phyloP scores from a whole-genome alignment of 768 basidiomycete genomes.

The Russula lepida region DNA sequence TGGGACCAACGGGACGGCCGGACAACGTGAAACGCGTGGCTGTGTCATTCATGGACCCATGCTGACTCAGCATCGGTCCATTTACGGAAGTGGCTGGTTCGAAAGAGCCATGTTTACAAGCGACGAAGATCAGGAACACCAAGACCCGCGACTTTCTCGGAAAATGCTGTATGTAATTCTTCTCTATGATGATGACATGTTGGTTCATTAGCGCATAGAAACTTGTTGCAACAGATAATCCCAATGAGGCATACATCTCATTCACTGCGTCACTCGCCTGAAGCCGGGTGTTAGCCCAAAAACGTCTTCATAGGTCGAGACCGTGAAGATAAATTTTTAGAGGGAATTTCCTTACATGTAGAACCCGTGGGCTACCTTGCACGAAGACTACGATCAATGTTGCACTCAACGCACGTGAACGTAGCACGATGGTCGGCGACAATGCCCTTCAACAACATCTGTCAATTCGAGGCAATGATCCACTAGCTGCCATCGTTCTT shows the following conservation, averaged over 20 bases:
- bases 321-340: conserved; percentile 24
- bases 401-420: conserved; percentile 39
- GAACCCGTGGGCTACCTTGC: conserved; percentile 28
- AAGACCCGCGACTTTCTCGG: conserved; percentile 85
- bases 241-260: conserved; percentile 65
- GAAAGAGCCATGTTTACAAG: too few relatives aligned
- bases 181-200: neutral
- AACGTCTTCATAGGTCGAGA: conserved; percentile 47
- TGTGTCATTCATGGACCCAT: conserved; percentile 16
- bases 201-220: conserved; percentile 36
- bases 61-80: conserved; percentile 7
- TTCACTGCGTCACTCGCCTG: conserved; percentile 68
- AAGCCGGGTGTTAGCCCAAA: conserved; percentile 60
- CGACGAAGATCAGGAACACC: conserved; percentile 88
- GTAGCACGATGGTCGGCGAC: conserved; percentile 18
- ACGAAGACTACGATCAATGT: conserved; percentile 54
- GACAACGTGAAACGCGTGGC: conserved; percentile 17
- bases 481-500: neutral
- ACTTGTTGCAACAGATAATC: conserved; percentile 77
- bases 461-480: conserved; percentile 1
- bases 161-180: conserved; percentile 57
- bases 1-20: conserved; percentile 17
- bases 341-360: conserved; percentile 6
- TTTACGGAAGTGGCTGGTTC: neutral
- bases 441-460: conserved; percentile 9